A percentile compares a stretch with the other conserved stretches of the same genome.
Evolutionary conservation across 2,329 filamentous ascomycete genomes (phyloP).

Genomic region (Thelonectria olida): DNA sequence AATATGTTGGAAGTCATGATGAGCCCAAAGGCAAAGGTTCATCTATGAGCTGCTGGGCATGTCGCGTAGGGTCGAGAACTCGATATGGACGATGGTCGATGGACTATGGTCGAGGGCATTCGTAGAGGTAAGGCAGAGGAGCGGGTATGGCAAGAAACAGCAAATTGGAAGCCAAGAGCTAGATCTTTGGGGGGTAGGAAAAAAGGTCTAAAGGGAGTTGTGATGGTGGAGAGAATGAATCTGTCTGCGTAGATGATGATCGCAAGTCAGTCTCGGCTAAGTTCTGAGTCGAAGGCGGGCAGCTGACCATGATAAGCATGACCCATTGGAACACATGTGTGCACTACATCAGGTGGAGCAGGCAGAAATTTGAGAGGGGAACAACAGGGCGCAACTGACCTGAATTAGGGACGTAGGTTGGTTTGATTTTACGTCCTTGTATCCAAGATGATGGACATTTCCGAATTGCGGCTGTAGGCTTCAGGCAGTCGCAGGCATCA

Average conservation of each 20-base stretch:
- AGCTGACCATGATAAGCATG: neutral
- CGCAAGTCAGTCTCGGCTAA: neutral
- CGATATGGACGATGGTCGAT: neutral
- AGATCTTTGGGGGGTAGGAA: neutral
- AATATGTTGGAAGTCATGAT: constrained; percentile 60
- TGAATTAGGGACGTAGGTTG: neutral
- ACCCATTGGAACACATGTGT: neutral
- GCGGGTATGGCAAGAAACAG: neutral
- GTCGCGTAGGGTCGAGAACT: constrained; percentile 18
- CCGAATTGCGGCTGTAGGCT: constrained; percentile 4
- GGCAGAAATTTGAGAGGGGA: neutral
- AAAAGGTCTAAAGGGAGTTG: neutral
- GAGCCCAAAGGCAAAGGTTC: constrained; percentile 14
- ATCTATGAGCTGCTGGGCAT: constrained; percentile 25
- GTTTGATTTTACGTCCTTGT: neutral
- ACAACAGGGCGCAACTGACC: neutral
- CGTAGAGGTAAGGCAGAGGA: neutral
- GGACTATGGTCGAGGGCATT: neutral
- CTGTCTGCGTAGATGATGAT: neutral
- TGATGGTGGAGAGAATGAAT: neutral
- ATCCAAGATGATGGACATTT: neutral
- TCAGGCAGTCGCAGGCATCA: constrained; percentile 35
- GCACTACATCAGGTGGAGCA: neutral
- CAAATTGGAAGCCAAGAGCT: neutral
- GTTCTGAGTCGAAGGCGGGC: neutral